These are phyloP conservation scores for Polytrichum commune DNA, from an alignment of 225 moss, liverwort and hornwort species.

Conservation along the genomic window DNA sequence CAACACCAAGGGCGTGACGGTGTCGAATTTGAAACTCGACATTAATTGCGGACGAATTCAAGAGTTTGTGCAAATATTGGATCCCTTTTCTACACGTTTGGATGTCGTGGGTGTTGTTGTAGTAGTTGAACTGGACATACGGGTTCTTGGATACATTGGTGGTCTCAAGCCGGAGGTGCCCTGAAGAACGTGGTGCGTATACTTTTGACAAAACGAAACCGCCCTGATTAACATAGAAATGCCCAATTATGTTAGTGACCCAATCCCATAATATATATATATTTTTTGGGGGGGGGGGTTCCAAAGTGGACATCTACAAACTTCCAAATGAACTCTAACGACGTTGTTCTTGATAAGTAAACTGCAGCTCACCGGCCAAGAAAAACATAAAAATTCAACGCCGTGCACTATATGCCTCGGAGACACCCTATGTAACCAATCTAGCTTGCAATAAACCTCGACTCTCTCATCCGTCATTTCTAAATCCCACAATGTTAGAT, in stretches of 20 bases:
- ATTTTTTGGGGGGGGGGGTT: too few species aligned
- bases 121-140: constrained; percentile 32
- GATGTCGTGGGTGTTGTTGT: constrained; percentile 17
- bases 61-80: constrained; percentile 1
- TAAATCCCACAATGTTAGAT: too few species aligned
- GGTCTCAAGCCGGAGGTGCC: constrained; percentile 13
- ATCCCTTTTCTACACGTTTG: constrained; percentile 20
- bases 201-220: constrained; percentile 30
- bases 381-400: too few species aligned
- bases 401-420: too few species aligned
- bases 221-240: constrained; percentile 14
- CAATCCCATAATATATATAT: constrained; percentile 11
- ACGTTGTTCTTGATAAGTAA: too few species aligned
- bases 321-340: too few species aligned
- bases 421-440: too few species aligned
- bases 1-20: background rate
- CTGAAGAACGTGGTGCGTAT: constrained; percentile 16
- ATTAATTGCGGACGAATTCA: constrained; percentile 12
- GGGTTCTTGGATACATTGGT: constrained; percentile 15
- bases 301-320: too few species aligned
- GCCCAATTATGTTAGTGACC: constrained; percentile 43
- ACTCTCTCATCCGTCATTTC: too few species aligned
- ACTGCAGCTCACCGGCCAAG: too few species aligned
- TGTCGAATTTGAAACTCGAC: background rate
- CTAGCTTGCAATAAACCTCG: too few species aligned